Conservation (phyloP, 2,329 filamentous ascomycete species). For the Cordyceps javanica region DNA sequence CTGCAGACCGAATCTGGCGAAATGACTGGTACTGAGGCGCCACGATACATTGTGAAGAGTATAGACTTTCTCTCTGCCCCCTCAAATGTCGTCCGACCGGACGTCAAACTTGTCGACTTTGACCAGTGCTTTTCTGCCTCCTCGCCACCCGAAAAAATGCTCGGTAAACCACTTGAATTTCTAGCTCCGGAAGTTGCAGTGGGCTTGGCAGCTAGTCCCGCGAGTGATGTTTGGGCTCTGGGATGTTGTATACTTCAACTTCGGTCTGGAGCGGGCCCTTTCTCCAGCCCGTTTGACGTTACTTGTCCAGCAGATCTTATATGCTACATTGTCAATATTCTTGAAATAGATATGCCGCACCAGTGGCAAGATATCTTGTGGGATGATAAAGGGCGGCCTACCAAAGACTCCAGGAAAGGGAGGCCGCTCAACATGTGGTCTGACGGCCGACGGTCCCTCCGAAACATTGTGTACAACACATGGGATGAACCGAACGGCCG, state of each 20-base stretch:
- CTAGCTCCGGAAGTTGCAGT: conserved; percentile 18
- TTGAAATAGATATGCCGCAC: neutral
- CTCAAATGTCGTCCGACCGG: conserved; percentile 14
- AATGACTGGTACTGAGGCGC: conserved; percentile 15
- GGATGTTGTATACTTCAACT: conserved; percentile 9
- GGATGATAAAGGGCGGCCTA: neutral
- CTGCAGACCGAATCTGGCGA: conserved; percentile 17
- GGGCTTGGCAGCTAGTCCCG: conserved; percentile 12
- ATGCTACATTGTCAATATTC: neutral
- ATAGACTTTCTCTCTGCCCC: conserved; percentile 17
- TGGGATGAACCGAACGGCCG: conserved; percentile 16
- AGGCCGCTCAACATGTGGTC: neutral
- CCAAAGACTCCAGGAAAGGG: neutral
- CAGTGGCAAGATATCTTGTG: neutral
- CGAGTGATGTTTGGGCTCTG: conserved; percentile 4
- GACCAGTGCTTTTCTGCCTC: conserved; percentile 18
- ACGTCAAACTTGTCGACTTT: conserved; percentile 19
- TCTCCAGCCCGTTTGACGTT: conserved; percentile 1
- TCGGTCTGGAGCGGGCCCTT: neutral
- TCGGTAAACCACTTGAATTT: conserved; percentile 19
- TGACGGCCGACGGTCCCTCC: neutral
- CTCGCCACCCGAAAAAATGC: conserved; percentile 15
- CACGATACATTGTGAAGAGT: conserved; percentile 19
- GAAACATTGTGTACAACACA: neutral
- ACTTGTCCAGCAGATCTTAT: neutral